Evolutionary conservation across 176 grass and related monocot species (phyloP), one percentile per base, ranked within the genome.

Genomic region (Pontederia paniculata): DNA sequence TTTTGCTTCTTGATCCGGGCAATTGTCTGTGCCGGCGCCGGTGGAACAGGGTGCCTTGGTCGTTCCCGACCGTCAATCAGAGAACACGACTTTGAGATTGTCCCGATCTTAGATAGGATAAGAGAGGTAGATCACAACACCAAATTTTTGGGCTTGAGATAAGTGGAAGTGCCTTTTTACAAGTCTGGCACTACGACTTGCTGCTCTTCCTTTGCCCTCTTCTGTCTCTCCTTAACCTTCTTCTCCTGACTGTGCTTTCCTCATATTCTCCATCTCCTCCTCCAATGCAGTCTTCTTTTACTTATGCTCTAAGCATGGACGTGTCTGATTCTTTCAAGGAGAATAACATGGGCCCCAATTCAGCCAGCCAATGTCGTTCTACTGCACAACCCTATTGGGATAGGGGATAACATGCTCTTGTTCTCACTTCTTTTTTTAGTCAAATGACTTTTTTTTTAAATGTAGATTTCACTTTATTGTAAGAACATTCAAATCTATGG

Each of bases 331-430:
- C 80, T 47, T 97, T 91, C 17, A 91, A 86, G 1, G 86, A 97
- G 69, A 97, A 97, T 50, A 97, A 97, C 93, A 97, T 97, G 2
- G 93, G 93, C 0, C 86, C 93, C 62, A 97, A 56, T 62, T 97
- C 93, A 1, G 93, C 86, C 31, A 97, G 72, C 93, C 93, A 97
- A 44, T 97, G 83, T 0, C 86, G 93, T 55, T 97, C 93, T 0
- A 97, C 93, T 5, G 93, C 86, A n/a, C n/a, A n/a, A n/a, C n/a
- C n/a, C n/a, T n/a, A n/a, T n/a, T n/a, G n/a, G n/a, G n/a, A n/a
- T n/a, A n/a, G n/a, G n/a, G n/a, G n/a, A n/a, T n/a, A n/a, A n/a
- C n/a, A n/a, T n/a, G n/a, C n/a, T n/a, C n/a, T n/a, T n/a, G n/a
- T n/a, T n/a, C n/a, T n/a, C n/a, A n/a, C n/a, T n/a, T n/a, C n/a